These are phyloP conservation scores for Ochromonas danica DNA, from an alignment of 108 stramenopile genomes.

Conservation along the genomic window DNA sequence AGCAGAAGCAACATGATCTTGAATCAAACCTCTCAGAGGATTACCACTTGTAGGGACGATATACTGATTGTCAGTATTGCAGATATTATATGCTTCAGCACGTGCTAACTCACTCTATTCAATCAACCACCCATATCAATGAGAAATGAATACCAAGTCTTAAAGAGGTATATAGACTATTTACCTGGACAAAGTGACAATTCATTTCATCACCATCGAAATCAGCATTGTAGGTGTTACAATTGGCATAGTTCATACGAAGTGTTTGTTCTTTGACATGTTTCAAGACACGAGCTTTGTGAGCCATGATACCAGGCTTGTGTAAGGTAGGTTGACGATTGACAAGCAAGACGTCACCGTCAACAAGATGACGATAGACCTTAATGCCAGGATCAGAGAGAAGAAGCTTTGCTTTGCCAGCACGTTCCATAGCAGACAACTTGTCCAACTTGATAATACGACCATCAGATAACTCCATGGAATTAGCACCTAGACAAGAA, in stretches of 20 bases:
- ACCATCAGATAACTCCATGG: slow-evolving; percentile 81
- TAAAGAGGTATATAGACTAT: background rate
- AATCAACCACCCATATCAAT: background rate
- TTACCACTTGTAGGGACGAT: slow-evolving; percentile 91
- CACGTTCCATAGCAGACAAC: slow-evolving; percentile 34
- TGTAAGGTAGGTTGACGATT: slow-evolving; percentile 98
- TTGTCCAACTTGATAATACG: slow-evolving; percentile 71
- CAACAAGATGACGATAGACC: slow-evolving; percentile 88
- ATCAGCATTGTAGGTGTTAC: slow-evolving; percentile 99
- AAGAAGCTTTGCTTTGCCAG: slow-evolving; percentile 27
- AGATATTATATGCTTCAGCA: slow-evolving; percentile 88
- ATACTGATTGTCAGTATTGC: slow-evolving; percentile 85
- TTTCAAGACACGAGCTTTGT: slow-evolving; percentile 88
- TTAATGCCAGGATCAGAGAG: slow-evolving; percentile 55
- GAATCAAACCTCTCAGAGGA: slow-evolving; percentile 95
- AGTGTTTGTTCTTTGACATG: slow-evolving; percentile 82
- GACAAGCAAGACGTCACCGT: slow-evolving; percentile 94
- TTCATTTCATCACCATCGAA: slow-evolving; percentile 99
- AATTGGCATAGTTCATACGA: slow-evolving; percentile 99
- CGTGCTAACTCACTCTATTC: slow-evolving; percentile 71
- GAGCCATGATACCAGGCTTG: slow-evolving; percentile 99
- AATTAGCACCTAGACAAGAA: slow-evolving; percentile 68
- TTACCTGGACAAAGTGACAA: slow-evolving; percentile 94
- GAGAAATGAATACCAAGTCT: background rate
- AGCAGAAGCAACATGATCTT: slow-evolving; percentile 96